phyloP scores from a whole-genome alignment of 345 rosid species.

The Brassica juncea region DNA sequence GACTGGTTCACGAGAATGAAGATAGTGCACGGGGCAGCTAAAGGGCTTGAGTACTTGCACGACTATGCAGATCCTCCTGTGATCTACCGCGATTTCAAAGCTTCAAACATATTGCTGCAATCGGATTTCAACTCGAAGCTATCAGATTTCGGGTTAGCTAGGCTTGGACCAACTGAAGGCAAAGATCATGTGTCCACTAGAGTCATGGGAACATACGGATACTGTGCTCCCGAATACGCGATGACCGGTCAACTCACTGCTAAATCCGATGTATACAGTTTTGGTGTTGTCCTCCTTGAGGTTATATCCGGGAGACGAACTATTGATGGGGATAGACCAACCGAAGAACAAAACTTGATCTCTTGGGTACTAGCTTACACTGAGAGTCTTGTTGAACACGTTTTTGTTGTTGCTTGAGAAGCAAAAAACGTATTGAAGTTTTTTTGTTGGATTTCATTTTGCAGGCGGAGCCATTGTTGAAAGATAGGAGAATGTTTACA shows the following conservation, averaged over 20 bases:
- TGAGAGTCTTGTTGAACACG: not conserved
- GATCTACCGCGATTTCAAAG: constrained; percentile 68
- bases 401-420: constrained; percentile 9
- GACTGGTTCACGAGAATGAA: constrained; percentile 67
- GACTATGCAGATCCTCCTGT: constrained; percentile 60
- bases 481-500: constrained; percentile 48
- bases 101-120: constrained; percentile 64
- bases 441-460: not conserved
- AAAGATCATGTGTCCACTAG: constrained; percentile 67
- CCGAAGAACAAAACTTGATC: constrained; percentile 57
- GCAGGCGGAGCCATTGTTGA: constrained; percentile 60
- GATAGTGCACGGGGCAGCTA: constrained; percentile 62
- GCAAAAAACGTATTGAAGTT: not conserved
- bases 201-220: constrained; percentile 78
- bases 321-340: constrained; percentile 52
- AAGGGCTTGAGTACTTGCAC: constrained; percentile 61
- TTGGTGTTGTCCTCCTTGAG: constrained; percentile 69
- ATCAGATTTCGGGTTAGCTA: constrained; percentile 75
- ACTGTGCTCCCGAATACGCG: constrained; percentile 73
- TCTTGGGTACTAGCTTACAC: constrained; percentile 48
- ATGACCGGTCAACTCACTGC: constrained; percentile 58
- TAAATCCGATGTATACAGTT: constrained; percentile 68
- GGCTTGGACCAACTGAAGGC: constrained; percentile 64
- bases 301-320: constrained; percentile 60
- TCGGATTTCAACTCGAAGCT: constrained; percentile 59